These are phyloP conservation scores for Plasmodium knowlesi DNA, from an alignment of 169 alveolate genomes.

Conservation along the genomic window DNA sequence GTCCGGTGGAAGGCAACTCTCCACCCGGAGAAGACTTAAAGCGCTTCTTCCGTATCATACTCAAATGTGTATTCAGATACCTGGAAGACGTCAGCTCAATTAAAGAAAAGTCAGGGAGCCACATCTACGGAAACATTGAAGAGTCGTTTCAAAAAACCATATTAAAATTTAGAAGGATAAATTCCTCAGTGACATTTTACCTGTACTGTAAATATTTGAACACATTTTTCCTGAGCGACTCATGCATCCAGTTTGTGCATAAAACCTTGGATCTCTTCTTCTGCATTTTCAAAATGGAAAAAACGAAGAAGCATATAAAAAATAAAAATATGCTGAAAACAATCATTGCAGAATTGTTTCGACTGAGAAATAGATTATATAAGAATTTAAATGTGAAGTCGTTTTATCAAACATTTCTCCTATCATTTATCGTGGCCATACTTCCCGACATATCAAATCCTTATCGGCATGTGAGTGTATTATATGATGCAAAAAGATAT, in stretches of 20 bases:
- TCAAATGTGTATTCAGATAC: conserved; percentile 8
- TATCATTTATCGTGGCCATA: neutral
- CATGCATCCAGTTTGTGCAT: neutral
- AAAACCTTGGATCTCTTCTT: conserved; percentile 21
- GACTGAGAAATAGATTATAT: neutral
- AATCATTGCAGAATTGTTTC: conserved; percentile 1
- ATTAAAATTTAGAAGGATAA: neutral
- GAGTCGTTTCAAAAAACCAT: conserved; percentile 7
- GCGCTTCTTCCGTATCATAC: neutral
- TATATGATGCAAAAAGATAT: neutral
- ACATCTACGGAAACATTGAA: neutral
- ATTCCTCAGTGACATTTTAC: conserved; percentile 12
- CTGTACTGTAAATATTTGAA: conserved; percentile 46
- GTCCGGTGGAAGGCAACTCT: neutral
- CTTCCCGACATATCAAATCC: neutral
- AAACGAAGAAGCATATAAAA: conserved; percentile 17
- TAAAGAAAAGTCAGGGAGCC: neutral
- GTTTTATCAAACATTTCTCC: neutral
- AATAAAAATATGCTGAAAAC: neutral
- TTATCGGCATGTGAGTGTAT: neutral
- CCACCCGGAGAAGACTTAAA: neutral
- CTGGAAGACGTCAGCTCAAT: neutral
- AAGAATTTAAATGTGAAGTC: neutral
- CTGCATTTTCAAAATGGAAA: conserved; percentile 1
- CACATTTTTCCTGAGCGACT: conserved; percentile 9